Percentiles rank a stretch among this genome's conserved stretches.
Conservation (phyloP, 2,329 filamentous ascomycete genomes). For the Apiospora arundinis region DNA sequence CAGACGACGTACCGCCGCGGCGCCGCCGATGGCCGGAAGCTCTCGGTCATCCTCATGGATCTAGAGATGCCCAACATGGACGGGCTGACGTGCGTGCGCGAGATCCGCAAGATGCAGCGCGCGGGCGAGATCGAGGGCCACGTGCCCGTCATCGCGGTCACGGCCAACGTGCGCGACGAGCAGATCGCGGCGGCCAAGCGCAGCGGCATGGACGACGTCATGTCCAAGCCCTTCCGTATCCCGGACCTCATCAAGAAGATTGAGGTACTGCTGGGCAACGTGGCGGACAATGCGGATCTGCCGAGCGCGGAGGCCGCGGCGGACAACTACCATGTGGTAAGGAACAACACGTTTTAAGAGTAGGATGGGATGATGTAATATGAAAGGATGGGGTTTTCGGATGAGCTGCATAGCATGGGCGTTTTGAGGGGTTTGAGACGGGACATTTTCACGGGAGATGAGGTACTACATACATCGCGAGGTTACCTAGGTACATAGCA, state of each 20-base stretch:
- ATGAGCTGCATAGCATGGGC: constrained; percentile 8
- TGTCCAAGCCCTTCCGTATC: constrained; percentile 64
- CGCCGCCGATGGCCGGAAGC: constrained; percentile 26
- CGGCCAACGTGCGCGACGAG: constrained; percentile 51
- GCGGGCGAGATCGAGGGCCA: constrained; percentile 40
- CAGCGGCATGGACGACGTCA: constrained; percentile 56
- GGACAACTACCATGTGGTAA: background rate
- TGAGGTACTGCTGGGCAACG: constrained; percentile 34
- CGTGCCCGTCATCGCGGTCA: constrained; percentile 54
- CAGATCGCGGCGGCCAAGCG: constrained; percentile 45
- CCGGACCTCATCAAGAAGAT: constrained; percentile 52
- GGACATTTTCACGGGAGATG: background rate
- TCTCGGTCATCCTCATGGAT: constrained; percentile 54
- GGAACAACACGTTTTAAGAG: background rate
- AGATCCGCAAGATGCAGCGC: constrained; percentile 47
- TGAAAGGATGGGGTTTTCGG: background rate
- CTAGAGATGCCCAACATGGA: constrained; percentile 58
- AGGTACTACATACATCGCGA: too few relatives aligned
- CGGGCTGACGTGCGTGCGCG: constrained; percentile 48
- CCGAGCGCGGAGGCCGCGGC: background rate
- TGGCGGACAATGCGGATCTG: constrained; percentile 2
- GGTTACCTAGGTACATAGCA: too few relatives aligned
- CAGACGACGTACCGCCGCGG: constrained; percentile 39
- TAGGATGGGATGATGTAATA: background rate
- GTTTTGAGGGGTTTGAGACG: background rate